Evolutionary conservation across 1,284 basidiomycete species (phyloP).

Genomic region (Rhodotorula sp.): DNA sequence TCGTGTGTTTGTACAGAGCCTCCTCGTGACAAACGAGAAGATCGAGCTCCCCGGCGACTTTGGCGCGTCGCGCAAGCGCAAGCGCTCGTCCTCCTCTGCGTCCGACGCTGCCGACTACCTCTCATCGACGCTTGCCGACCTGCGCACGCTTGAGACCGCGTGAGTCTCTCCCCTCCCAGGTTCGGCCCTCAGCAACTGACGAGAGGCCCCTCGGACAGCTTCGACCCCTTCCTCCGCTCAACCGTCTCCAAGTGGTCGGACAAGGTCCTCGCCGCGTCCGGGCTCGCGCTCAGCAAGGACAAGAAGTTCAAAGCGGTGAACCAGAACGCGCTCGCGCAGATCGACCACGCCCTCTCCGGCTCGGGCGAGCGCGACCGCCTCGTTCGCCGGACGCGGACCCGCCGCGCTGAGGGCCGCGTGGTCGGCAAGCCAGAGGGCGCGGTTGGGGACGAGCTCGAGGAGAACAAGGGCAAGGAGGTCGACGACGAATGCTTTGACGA

Average conservation of each 20-base stretch:
- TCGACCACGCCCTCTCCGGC: slow-evolving; percentile 68
- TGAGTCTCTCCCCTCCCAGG: slow-evolving; percentile 44
- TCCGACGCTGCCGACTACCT: slow-evolving; percentile 45
- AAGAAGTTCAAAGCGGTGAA: slow-evolving; percentile 62
- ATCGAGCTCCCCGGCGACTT: slow-evolving; percentile 17
- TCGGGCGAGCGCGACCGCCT: slow-evolving; percentile 43
- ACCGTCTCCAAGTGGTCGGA: slow-evolving; percentile 88
- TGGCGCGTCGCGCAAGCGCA: slow-evolving; percentile 39
- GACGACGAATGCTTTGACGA: slow-evolving; percentile 71
- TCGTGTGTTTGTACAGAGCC: not conserved
- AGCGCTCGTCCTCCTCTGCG: slow-evolving; percentile 46
- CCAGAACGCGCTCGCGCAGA: slow-evolving; percentile 68
- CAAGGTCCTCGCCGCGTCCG: slow-evolving; percentile 86
- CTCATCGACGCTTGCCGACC: slow-evolving; percentile 53
- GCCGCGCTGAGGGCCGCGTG: slow-evolving; percentile 48
- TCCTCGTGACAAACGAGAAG: slow-evolving; percentile 15
- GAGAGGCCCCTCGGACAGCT: slow-evolving; percentile 17
- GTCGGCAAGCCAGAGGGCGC: not conserved
- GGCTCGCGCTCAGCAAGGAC: slow-evolving; percentile 46
- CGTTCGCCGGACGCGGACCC: slow-evolving; percentile 40
- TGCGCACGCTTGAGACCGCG: slow-evolving; percentile 62
- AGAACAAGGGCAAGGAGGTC: slow-evolving; percentile 48
- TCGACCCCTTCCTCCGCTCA: slow-evolving; percentile 60
- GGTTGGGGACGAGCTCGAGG: slow-evolving; percentile 28
- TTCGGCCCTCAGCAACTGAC: no score